A percentile compares a stretch with the other conserved stretches of the same genome.
Conservation (phyloP, 148 eudicot species). For the Rheum nobile region DNA sequence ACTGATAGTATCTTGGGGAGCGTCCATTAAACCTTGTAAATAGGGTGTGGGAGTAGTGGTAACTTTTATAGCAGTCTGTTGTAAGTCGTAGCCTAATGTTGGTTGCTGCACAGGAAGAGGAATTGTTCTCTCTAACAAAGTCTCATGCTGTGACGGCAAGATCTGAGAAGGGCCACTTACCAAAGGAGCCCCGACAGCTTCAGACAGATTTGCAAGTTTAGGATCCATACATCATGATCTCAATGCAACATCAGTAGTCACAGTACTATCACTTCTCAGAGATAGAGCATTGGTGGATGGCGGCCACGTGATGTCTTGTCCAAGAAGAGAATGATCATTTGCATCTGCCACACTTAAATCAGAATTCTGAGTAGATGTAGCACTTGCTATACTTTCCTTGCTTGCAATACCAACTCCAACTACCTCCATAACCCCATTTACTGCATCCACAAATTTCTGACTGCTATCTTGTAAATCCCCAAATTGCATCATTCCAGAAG, state of each 20-base stretch:
- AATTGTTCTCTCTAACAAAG: conserved; percentile 31
- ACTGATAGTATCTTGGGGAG: conserved; percentile 40
- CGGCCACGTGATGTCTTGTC: conserved; percentile 33
- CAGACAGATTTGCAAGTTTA: conserved; percentile 18
- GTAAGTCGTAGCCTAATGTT: conserved; percentile 28
- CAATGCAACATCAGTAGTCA: conserved; percentile 28
- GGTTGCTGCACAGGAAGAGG: conserved; percentile 31
- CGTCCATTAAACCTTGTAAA: conserved; percentile 44
- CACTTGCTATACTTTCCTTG: conserved; percentile 70
- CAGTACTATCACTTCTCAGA: conserved; percentile 27
- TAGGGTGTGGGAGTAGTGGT: conserved; percentile 37
- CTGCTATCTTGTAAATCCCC: conserved; percentile 56
- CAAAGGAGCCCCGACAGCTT: conserved; percentile 20
- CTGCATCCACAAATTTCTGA: conserved; percentile 75
- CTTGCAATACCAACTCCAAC: conserved; percentile 31
- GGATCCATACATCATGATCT: conserved; percentile 23
- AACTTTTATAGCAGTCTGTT: conserved; percentile 25
- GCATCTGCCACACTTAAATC: conserved; percentile 65
- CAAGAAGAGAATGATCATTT: conserved; percentile 25
- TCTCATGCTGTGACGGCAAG: conserved; percentile 25
- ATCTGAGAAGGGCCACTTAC: conserved; percentile 19
- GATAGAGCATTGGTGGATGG: conserved; percentile 31
- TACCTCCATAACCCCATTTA: conserved; percentile 58
- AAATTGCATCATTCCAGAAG: conserved; percentile 35
- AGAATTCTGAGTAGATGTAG: conserved; percentile 73